These are phyloP conservation scores for Tympanopsis confertula DNA, from an alignment of 2,329 filamentous ascomycete genomes.

Conservation along the genomic window DNA sequence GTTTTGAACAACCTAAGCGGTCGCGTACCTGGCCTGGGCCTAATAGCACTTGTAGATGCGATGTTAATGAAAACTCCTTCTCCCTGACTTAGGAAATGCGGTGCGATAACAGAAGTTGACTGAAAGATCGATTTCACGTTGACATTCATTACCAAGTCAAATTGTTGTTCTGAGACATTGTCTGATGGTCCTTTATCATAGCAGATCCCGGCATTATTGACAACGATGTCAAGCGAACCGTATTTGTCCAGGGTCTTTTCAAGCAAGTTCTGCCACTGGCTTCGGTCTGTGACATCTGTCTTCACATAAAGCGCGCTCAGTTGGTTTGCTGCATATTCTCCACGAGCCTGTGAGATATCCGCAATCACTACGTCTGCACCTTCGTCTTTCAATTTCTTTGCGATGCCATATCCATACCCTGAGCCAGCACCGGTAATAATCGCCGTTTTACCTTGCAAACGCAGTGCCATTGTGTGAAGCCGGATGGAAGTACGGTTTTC, in stretches of 20 bases:
- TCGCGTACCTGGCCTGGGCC: conserved; percentile 50
- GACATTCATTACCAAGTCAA: conserved; percentile 54
- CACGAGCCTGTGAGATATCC: conserved; percentile 20
- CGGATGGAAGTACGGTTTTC: background rate
- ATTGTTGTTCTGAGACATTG: conserved; percentile 54
- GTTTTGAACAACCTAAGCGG: no score
- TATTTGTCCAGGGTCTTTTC: conserved; percentile 29
- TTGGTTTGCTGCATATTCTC: conserved; percentile 30
- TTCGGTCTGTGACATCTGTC: conserved; percentile 36
- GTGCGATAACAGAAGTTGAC: conserved; percentile 45
- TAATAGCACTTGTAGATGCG: conserved; percentile 47
- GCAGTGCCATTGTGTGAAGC: background rate
- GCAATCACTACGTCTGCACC: background rate
- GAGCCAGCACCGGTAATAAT: background rate
- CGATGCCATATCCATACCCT: background rate
- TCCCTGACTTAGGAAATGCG: conserved; percentile 44
- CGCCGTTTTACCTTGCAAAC: background rate
- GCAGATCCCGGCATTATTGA: conserved; percentile 49
- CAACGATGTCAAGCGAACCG: conserved; percentile 41
- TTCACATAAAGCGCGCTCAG: conserved; percentile 29
- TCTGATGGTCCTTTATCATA: conserved; percentile 51
- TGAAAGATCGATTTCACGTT: conserved; percentile 59
- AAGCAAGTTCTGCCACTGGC: conserved; percentile 40
- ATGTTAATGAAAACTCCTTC: conserved; percentile 54
- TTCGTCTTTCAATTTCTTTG: background rate